Evolutionary conservation across 768 basidiomycete species (phyloP).

Genomic region (Agrocybe chaxingu): DNA sequence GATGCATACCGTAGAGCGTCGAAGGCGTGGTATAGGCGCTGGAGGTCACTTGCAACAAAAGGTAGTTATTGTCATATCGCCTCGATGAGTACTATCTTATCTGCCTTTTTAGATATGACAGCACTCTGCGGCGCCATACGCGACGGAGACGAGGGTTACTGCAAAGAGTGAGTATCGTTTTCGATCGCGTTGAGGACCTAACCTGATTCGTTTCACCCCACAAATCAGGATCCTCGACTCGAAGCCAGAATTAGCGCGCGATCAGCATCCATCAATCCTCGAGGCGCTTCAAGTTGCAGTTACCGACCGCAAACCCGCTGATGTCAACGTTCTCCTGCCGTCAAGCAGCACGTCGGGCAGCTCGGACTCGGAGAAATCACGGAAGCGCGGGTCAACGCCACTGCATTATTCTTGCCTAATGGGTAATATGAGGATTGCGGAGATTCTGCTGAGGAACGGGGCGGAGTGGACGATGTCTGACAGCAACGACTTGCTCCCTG

Average conservation of each 20-base stretch:
- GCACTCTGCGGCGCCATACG: background rate
- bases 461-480: background rate
- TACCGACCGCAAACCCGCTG: background rate
- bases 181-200: background rate
- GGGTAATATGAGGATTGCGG: background rate
- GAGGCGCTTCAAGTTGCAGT: background rate
- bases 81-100: background rate
- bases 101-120: background rate
- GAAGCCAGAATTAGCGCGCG: background rate
- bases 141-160: background rate
- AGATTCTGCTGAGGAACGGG: background rate
- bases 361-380: background rate
- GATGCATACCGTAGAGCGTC: background rate
- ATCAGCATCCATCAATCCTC: background rate
- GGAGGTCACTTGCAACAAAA: background rate
- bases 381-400: background rate
- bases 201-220: no score
- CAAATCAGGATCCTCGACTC: background rate
- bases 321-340: no score
- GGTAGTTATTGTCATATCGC: background rate
- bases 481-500: background rate
- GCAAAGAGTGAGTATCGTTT: slow-evolving; percentile 1
- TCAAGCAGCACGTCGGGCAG: no score
- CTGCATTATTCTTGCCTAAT: slow-evolving; percentile 2
- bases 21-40: background rate